Evolutionary conservation across 169 alveolate species (phyloP).

Genomic region (Plasmodium berghei): DNA sequence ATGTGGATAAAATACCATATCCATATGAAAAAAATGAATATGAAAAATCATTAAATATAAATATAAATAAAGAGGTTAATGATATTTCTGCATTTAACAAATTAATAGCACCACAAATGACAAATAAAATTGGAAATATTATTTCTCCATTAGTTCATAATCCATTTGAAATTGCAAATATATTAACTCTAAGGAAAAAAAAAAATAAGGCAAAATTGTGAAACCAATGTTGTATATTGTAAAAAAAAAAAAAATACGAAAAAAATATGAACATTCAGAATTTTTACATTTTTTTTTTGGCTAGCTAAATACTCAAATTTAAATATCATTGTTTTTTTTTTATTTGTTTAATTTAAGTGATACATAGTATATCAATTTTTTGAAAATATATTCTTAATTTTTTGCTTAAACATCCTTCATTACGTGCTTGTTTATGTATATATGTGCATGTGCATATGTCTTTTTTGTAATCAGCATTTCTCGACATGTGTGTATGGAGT

Average conservation of each 20-base stretch:
- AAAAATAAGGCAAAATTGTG: slow-evolving; percentile 28
- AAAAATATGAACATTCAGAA: background rate
- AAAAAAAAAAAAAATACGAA: background rate
- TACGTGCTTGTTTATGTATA: too few species aligned
- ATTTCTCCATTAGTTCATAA: slow-evolving; percentile 25
- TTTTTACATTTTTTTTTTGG: background rate
- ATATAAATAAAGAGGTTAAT: slow-evolving; percentile 51
- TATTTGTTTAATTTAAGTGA: too few species aligned
- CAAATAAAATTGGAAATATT: slow-evolving; percentile 51
- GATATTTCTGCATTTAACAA: slow-evolving; percentile 14
- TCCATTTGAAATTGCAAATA: slow-evolving; percentile 44
- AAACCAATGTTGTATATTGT: background rate
- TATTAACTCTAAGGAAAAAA: slow-evolving; percentile 22
- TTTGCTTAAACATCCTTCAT: too few species aligned
- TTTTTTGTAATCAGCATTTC: too few species aligned
- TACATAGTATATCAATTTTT: too few species aligned
- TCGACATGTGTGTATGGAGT: too few species aligned
- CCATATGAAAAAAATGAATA: slow-evolving; percentile 26
- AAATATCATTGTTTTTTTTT: too few species aligned
- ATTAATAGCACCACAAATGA: slow-evolving; percentile 29
- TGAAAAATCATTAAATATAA: slow-evolving; percentile 52
- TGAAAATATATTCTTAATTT: too few species aligned
- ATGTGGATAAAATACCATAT: slow-evolving; percentile 53
- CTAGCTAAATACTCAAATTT: too few species aligned
- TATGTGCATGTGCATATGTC: too few species aligned